Evolutionary conservation across 176 grass and related monocot genomes (phyloP).

Genomic region (Dactylis glomerata): DNA sequence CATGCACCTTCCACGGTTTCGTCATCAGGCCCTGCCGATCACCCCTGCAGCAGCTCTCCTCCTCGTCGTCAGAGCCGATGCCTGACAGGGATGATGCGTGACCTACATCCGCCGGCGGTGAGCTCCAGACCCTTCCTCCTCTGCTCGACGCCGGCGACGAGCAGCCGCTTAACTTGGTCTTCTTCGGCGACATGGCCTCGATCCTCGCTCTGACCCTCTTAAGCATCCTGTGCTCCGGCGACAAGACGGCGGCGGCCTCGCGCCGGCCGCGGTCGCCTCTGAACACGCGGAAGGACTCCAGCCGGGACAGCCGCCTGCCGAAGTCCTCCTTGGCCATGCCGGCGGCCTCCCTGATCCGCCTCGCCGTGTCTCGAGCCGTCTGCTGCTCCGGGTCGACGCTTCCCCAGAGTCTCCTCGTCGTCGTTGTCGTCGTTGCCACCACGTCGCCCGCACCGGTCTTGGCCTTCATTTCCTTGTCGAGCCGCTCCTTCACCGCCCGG

Average conservation of each 20-base stretch:
- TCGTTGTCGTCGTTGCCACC: background rate
- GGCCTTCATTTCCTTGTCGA: constrained; percentile 38
- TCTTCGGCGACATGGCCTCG: background rate
- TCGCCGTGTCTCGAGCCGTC: constrained; percentile 47
- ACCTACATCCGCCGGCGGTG: constrained; percentile 38
- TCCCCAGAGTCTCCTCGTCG: background rate
- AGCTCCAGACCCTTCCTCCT: constrained; percentile 32
- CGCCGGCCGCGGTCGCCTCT: constrained; percentile 19
- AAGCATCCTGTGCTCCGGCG: constrained; percentile 33
- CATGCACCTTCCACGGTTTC: background rate
- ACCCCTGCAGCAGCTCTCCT: background rate
- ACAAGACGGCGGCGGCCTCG: constrained; percentile 25
- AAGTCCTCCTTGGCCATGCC: constrained; percentile 32
- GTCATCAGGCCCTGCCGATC: background rate
- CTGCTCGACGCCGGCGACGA: constrained; percentile 12
- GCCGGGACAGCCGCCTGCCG: constrained; percentile 40
- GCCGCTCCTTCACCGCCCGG: constrained; percentile 60
- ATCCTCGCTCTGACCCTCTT: constrained; percentile 38
- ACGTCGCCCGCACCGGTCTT: background rate
- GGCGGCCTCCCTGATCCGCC: constrained; percentile 49
- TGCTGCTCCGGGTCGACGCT: constrained; percentile 20
- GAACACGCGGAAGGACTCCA: constrained; percentile 46
- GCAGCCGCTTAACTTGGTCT: background rate
- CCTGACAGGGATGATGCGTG: background rate
- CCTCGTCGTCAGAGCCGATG: background rate